Evolutionary conservation across 495 filamentous ascomycete species (phyloP), one percentile per base, ranked within the genome.

Genomic region (Platismatia glauca): DNA sequence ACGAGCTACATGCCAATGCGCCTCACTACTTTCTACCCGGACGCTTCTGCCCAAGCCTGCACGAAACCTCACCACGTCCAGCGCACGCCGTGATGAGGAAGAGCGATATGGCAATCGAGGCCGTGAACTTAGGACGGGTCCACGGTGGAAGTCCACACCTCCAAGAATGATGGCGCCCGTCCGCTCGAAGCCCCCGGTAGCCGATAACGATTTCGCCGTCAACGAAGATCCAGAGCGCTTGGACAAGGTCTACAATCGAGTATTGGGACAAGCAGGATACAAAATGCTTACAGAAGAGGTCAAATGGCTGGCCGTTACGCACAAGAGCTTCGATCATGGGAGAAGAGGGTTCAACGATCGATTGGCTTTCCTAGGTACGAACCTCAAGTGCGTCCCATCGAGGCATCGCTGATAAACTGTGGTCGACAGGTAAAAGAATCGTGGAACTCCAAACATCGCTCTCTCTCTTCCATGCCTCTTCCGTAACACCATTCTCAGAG

Each of bases 241-340:
- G 46, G 88, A 97, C 71, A 72, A 78, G 44, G 86, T 90, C 72
- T 93, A 95, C 73, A 78, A 79, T 46, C 77, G 76, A 33, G 72
- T 97, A 61, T 75, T 97, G 58, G 90, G 92, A 27, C 73, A 73
- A 59, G 80, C 82, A 60, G 88, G 89, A 66, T 81, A 86, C 61
- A 78, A 81, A 66, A 68, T 92, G 72, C 79, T 97, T 65, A 86
- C 85, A 39, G 91, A 96, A 4, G 91, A 97, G 75, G 78, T 93
- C 67, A 96, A 97, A 75, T 99, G 93, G 94, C 80, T 97, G 67
- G 92, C 93, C 15, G 83, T 99, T 62, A 99, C 94, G 44, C 94
- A 99, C 74, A 97, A 97, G 84, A 96, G 90, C 74, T 97, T 96
- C 73, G 94, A 97, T 75, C 90, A 97, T 68, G 94, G 91, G 56